Base-by-base conservation (phyloP, 768 basidiomycete genomes). In the Lactifluus piperatus region DNA sequence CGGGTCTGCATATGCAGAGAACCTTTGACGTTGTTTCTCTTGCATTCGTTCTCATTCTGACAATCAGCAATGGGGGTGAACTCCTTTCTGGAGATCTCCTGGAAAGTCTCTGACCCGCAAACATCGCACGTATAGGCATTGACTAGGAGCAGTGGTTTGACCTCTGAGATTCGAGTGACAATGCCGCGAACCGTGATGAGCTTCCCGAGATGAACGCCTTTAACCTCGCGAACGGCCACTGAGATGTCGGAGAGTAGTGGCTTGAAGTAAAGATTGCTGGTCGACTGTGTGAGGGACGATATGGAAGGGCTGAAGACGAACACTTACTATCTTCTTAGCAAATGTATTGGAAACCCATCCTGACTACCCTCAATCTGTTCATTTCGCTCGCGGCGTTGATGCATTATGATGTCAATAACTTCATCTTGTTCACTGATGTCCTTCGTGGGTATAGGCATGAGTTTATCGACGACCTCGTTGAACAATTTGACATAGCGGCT, bases 81-180 rank as follows among this genome's bases (percentile, higher is more conserved):
- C 11, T 90, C 85, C 71, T 93, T 94, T 68, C 85, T 83, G 10
- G 87, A 85, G 58, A 99, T 94, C 68, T 98, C 94, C 71, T 98
- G 94, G 78, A 99, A 99, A 29, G 94, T 95, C 72, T 99, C 97
- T 44, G 93, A 91, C 46, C 97, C 97, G 70, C 97, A 99, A 60
- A 92, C 85, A 69, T 98, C 97, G 74, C 97, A 98, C 0, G 93
- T 94, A 72, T 98, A 99, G 30, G 95, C 97, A 72, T 95, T 97
- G 68, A 98, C 94, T 69, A 91, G 87, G 14, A 99, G 81, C 18
- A 98, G 83, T 10, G 97, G 97, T 70, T 98, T 98, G 70, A 99
- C 97, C 76, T 98, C 97, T 3, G 94, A 97, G 4, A 99, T 94
- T 62, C 97, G 93, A 30, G 94, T 99, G 54, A 98, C 93, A 65